phyloP scores from a whole-genome alignment of 129 eudicot species.

The Apium graveolens region DNA sequence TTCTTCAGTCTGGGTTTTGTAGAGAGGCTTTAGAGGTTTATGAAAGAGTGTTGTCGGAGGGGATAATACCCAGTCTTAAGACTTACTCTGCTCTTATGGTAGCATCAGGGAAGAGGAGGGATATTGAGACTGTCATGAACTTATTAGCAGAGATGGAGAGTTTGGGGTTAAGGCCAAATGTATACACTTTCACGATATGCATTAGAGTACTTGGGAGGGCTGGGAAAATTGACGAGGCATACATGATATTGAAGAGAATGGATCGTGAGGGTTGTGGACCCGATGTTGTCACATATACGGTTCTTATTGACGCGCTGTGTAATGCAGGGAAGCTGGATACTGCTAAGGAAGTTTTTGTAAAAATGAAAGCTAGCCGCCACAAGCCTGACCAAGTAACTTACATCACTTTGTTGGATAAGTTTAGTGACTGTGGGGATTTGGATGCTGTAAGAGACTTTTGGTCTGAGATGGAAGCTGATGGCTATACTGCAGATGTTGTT shows the following conservation, averaged over 20 bases:
- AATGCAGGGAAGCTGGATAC: slow-evolving; percentile 59
- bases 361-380: slow-evolving; percentile 65
- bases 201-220: slow-evolving; percentile 93
- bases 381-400: slow-evolving; percentile 91
- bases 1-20: slow-evolving; percentile 67
- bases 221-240: slow-evolving; percentile 77
- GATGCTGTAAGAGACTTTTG: slow-evolving; percentile 58
- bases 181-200: slow-evolving; percentile 86
- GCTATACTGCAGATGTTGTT: slow-evolving; percentile 73
- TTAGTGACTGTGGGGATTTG: slow-evolving; percentile 68
- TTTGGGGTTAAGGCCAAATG: slow-evolving; percentile 80
- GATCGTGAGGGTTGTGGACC: slow-evolving; percentile 80
- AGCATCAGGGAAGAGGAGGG: slow-evolving; percentile 81
- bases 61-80: slow-evolving; percentile 77
- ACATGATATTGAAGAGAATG: slow-evolving; percentile 64
- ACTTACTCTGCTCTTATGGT: slow-evolving; percentile 97
- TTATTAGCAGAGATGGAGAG: slow-evolving; percentile 72
- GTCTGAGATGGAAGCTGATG: slow-evolving; percentile 79
- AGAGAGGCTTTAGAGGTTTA: slow-evolving; percentile 72
- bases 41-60: slow-evolving; percentile 58
- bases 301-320: slow-evolving; percentile 83
- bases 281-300: slow-evolving; percentile 88
- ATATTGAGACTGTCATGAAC: slow-evolving; percentile 55
- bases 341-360: slow-evolving; percentile 68
- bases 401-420: slow-evolving; percentile 77